Evolutionary conservation across 495 filamentous ascomycete genomes (phyloP).

Genomic region (Massariosphaeria phaeospora): DNA sequence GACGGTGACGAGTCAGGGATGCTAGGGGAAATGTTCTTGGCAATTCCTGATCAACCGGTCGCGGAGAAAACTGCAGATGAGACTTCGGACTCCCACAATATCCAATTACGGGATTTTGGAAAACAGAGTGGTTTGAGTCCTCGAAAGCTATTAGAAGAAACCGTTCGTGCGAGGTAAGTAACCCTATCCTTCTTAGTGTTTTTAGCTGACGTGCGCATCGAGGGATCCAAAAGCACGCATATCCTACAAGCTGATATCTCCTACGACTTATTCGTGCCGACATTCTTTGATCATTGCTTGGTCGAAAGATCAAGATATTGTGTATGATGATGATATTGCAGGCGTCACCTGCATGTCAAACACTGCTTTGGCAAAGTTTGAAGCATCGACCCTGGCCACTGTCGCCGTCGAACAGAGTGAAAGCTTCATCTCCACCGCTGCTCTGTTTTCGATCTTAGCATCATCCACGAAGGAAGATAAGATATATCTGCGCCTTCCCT

Average conservation of each 20-base stretch:
- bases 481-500: slow-evolving; percentile 68
- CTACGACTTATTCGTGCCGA: slow-evolving; percentile 65
- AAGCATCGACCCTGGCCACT: slow-evolving; percentile 72
- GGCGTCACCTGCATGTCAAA: slow-evolving; percentile 45
- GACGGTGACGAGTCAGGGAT: slow-evolving; percentile 41
- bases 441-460: slow-evolving; percentile 73
- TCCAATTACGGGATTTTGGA: slow-evolving; percentile 76
- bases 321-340: slow-evolving; percentile 42
- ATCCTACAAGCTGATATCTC: slow-evolving; percentile 61
- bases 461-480: slow-evolving; percentile 79
- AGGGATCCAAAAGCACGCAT: slow-evolving; percentile 64
- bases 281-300: slow-evolving; percentile 70
- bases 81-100: slow-evolving; percentile 29
- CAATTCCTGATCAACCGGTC: slow-evolving; percentile 11
- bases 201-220: too few relatives aligned
- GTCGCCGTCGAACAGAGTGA: slow-evolving; percentile 77
- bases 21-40: slow-evolving; percentile 61
- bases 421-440: slow-evolving; percentile 74
- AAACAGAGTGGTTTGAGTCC: slow-evolving; percentile 68
- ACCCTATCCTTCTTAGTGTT: slow-evolving; percentile 33
- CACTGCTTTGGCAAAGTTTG: slow-evolving; percentile 50
- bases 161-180: slow-evolving; percentile 71
- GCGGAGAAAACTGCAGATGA: neutral
- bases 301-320: slow-evolving; percentile 68
- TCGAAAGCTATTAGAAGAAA: slow-evolving; percentile 72